A percentile compares a stretch with the other conserved stretches of the same genome.
phyloP scores from a whole-genome alignment of 768 basidiomycete species.

The Lactifluus volemus region DNA sequence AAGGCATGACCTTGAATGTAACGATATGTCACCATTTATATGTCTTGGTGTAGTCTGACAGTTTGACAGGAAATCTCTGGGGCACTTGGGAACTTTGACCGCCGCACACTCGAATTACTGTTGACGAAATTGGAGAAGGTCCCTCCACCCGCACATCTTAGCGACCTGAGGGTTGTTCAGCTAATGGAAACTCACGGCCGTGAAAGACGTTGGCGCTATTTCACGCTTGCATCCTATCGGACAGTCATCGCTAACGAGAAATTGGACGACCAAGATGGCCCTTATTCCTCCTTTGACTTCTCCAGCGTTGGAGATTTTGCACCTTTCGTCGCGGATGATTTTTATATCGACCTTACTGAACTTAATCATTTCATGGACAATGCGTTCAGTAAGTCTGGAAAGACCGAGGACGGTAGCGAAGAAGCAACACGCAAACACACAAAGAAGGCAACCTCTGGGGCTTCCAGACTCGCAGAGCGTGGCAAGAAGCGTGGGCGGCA shows the following conservation, averaged over 20 bases:
- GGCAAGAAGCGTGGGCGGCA: conserved; percentile 30
- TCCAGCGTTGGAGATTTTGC: conserved; percentile 47
- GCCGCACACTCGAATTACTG: conserved; percentile 75
- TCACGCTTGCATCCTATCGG: conserved; percentile 61
- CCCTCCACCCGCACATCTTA: conserved; percentile 60
- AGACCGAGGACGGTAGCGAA: background rate
- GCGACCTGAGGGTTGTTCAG: conserved; percentile 59
- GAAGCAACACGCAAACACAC: conserved; percentile 18
- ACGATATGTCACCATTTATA: conserved; percentile 10
- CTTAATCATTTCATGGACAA: conserved; percentile 42
- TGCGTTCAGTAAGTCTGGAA: conserved; percentile 29
- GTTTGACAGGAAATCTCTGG: conserved; percentile 48
- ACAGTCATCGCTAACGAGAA: conserved; percentile 54
- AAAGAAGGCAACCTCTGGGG: conserved; percentile 13
- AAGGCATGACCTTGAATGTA: conserved; percentile 69
- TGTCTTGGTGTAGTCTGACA: background rate
- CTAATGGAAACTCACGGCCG: conserved; percentile 78
- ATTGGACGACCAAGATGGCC: conserved; percentile 42
- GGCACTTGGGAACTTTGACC: conserved; percentile 62
- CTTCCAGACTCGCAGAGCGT: conserved; percentile 24
- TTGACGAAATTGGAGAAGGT: conserved; percentile 58
- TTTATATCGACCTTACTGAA: conserved; percentile 41
- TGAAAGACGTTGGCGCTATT: conserved; percentile 82
- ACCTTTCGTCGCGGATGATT: conserved; percentile 35
- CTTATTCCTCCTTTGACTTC: conserved; percentile 40